Percentiles rank a stretch among this genome's conserved stretches.
These are phyloP conservation scores for Psilocybe cubensis DNA, from an alignment of 768 basidiomycete genomes.

Conservation along the genomic window DNA sequence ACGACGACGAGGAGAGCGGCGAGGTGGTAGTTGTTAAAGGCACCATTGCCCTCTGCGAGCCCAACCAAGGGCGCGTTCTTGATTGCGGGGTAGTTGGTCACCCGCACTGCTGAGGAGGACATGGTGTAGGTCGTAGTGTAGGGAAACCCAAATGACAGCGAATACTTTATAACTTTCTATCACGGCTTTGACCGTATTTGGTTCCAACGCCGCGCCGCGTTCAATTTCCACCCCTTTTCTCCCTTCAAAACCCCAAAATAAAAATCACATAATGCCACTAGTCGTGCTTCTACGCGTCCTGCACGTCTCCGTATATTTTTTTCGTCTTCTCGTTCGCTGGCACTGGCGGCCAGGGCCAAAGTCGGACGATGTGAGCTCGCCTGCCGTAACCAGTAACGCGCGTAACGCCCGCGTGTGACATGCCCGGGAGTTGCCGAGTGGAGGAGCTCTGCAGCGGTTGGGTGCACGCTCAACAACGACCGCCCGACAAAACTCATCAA, in stretches of 20 bases:
- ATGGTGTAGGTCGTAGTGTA: constrained; percentile 26
- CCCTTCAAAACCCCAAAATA: background rate
- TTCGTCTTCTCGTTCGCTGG: background rate
- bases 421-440: constrained; percentile 19
- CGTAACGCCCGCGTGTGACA: constrained; percentile 14
- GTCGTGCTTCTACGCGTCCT: background rate
- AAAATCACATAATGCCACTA: background rate
- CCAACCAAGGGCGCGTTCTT: constrained; percentile 85
- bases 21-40: constrained; percentile 83
- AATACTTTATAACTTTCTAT: constrained; percentile 16
- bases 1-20: constrained; percentile 75
- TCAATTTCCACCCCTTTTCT: background rate
- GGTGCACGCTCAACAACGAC: constrained; percentile 20
- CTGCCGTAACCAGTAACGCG: background rate
- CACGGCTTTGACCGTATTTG: constrained; percentile 30
- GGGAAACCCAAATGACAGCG: constrained; percentile 20
- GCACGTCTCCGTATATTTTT: background rate
- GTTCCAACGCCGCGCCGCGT: constrained; percentile 4
- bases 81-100: constrained; percentile 75
- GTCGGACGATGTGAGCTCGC: background rate
- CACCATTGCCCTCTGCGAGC: constrained; percentile 84
- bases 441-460: constrained; percentile 1
- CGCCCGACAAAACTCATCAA: constrained; percentile 54
- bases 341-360: background rate
- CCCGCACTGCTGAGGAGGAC: constrained; percentile 52